Base-by-base conservation (phyloP, 495 filamentous ascomycete species). In the Aspergillus ostianus region DNA sequence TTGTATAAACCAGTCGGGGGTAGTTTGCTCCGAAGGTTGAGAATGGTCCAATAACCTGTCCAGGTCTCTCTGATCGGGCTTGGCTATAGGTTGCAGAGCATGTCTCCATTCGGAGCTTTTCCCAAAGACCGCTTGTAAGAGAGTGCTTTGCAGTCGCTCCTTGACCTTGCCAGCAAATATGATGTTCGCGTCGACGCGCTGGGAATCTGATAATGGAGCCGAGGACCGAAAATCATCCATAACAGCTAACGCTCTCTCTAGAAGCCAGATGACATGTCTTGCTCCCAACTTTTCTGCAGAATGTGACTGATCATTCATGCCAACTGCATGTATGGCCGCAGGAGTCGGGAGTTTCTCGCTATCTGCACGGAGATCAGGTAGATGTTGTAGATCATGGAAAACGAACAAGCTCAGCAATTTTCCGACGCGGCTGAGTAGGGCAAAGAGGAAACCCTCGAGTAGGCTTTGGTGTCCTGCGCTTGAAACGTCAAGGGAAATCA, bases 1-100 rank as follows among this genome's bases (percentile, higher is more conserved):
- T 51, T 77, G 70, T 3, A 73, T 66, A 59, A 82, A 77, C 79
- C 79, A 83, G 15, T 82, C 77, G 1, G 73, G 20, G 30, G 67
- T 69, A 0, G 55, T 36, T n/a, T 62, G 44, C 13, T 69, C 57
- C 3, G 59, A 19, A 9, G 49, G 45, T n/a, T 57, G 50, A 23
- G 48, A 32, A 15, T 0, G 15, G 2, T 13, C 19, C 17, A 27
- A 29, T 18, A 61, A n/a, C 18, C 27, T 51, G 27, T 63, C 57
- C 30, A 58, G 15, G 5, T 57, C 67, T n/a, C 54, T 46, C 21
- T 65, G 45, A 51, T 66, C 63, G 4, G 71, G 67, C n/a, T 65
- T 61, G 17, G 45, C 18, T n/a, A 70, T 68, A 12, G 62, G 54
- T 23, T 53, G 59, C 58, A 80, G 53, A 53, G 0, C 57, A 55